Conservation (phyloP, 805 yeast genomes). For the Sugiyamaella marilandica region DNA sequence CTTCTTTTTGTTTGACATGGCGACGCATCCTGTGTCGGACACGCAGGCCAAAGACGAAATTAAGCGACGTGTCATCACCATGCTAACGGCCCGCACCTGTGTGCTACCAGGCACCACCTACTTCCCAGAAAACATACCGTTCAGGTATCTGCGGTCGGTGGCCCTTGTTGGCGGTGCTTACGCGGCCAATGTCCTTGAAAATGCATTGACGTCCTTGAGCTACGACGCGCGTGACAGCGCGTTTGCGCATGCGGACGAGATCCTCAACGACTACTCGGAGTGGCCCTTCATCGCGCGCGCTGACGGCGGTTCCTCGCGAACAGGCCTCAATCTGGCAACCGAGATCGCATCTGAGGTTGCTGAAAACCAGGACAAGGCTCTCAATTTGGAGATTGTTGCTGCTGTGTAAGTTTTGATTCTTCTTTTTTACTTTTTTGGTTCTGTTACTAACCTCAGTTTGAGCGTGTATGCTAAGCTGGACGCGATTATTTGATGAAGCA, state of each 20-base stretch:
- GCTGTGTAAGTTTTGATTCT: slow-evolving; percentile 51
- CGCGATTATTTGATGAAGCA: slow-evolving; percentile 52
- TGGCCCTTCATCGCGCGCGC: slow-evolving; percentile 68
- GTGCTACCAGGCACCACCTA: slow-evolving; percentile 50
- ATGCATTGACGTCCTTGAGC: slow-evolving; percentile 63
- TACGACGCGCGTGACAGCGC: slow-evolving; percentile 91
- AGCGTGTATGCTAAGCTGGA: slow-evolving; percentile 91
- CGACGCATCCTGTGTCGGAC: slow-evolving; percentile 95
- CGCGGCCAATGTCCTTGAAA: slow-evolving; percentile 95
- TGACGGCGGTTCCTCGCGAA: slow-evolving; percentile 33
- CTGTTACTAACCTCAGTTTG: slow-evolving; percentile 29
- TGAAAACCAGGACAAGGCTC: slow-evolving; percentile 45
- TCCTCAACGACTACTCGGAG: slow-evolving; percentile 74
- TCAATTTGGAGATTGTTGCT: slow-evolving; percentile 83
- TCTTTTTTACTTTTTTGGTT: slow-evolving; percentile 9
- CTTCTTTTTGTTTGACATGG: slow-evolving; percentile 94
- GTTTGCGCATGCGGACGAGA: slow-evolving; percentile 88
- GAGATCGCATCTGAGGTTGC: slow-evolving; percentile 50
- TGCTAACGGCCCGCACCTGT: slow-evolving; percentile 69
- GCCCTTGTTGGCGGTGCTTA: slow-evolving; percentile 83
- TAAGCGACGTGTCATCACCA: slow-evolving; percentile 61
- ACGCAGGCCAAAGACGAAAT: slow-evolving; percentile 77
- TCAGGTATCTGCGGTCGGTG: slow-evolving; percentile 69
- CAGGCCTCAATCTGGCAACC: slow-evolving; percentile 55
- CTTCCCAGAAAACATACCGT: slow-evolving; percentile 65